A percentile compares a stretch with the other conserved stretches of the same genome.
Evolutionary conservation across 2,329 filamentous ascomycete genomes (phyloP).

Genomic region (Aschersonia sp.): DNA sequence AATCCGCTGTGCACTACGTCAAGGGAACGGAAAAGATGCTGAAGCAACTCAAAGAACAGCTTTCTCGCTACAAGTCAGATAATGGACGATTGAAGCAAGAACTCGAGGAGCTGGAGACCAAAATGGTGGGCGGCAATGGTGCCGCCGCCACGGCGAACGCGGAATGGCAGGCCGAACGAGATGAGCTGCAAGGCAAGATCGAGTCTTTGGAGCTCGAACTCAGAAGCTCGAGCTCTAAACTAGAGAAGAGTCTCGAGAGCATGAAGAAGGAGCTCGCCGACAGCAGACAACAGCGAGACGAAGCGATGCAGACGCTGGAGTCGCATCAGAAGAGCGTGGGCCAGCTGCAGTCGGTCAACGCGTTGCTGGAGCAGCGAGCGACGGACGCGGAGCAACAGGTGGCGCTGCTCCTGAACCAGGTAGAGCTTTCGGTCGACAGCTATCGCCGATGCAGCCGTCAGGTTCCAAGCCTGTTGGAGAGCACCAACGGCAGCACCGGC

Average conservation of each 20-base stretch:
- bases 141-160: slow-evolving; percentile 25
- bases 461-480: slow-evolving; percentile 26
- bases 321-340: slow-evolving; percentile 56
- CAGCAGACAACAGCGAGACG: slow-evolving; percentile 54
- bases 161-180: slow-evolving; percentile 65
- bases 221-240: slow-evolving; percentile 44
- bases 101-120: slow-evolving; percentile 52
- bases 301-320: slow-evolving; percentile 44
- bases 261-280: slow-evolving; percentile 57
- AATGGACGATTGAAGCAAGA: slow-evolving; percentile 74
- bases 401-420: slow-evolving; percentile 81
- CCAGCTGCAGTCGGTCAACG: slow-evolving; percentile 70
- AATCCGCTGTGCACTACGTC: slow-evolving; percentile 94
- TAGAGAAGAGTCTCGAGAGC: slow-evolving; percentile 57
- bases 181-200: slow-evolving; percentile 53
- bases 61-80: slow-evolving; percentile 81
- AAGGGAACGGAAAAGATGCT: slow-evolving; percentile 99
- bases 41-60: slow-evolving; percentile 93
- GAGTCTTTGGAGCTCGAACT: slow-evolving; percentile 56
- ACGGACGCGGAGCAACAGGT: slow-evolving; percentile 88
- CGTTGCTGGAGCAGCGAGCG: slow-evolving; percentile 67
- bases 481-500: slow-evolving; percentile 18
- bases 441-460: slow-evolving; percentile 69
- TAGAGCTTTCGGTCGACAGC: slow-evolving; percentile 85
- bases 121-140: slow-evolving; percentile 21